Evolutionary conservation across 169 alveolate species (phyloP), one percentile per base, ranked within the genome.

Genomic region (Plasmodium gallinaceum): DNA sequence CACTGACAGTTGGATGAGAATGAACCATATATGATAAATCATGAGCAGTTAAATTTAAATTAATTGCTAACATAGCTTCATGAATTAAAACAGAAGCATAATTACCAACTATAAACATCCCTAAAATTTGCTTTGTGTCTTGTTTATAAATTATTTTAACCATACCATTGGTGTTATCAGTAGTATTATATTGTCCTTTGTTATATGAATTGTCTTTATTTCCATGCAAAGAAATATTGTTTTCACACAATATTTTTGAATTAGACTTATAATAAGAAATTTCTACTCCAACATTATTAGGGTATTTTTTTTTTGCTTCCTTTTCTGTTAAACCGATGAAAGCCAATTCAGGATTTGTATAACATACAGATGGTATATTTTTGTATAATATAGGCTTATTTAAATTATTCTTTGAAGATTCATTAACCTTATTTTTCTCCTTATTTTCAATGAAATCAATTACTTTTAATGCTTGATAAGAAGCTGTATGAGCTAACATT

Each of bases 361-460:
- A 92, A 66, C 95, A 92, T 12, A 92, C 95, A 14, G 95, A 92
- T 9, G 95, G 95, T 42, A 92, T 83, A 45, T 62, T 83, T 26
- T 68, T 85, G 48, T 75, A 75, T 37, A 88, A 22, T 52, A 92
- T 88, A 2, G 93, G 71, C 48, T 80, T 72, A 48, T 39, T 73
- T 0, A 78, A 24, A 39, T 9, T 46, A 16, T 42, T 85, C 37
- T 24, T 65, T 18, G 22, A 46, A 9, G 42, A 22, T 5, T 51
- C 78, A 66, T 24, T 88, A 70, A 5, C 85, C 76, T 20, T 60
- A 16, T 42, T 72, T 20, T 37, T 71, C 48, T 95, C 98, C 87
- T 96, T 93, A n/a, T 97, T 98, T 26, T 96, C 92, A 45, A 98
- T 95, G 73, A 88, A 75, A 80, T 98, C 99, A 46, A 97, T 98